phyloP scores from a whole-genome alignment of 1,284 basidiomycete species.

The Cerrena zonata region DNA sequence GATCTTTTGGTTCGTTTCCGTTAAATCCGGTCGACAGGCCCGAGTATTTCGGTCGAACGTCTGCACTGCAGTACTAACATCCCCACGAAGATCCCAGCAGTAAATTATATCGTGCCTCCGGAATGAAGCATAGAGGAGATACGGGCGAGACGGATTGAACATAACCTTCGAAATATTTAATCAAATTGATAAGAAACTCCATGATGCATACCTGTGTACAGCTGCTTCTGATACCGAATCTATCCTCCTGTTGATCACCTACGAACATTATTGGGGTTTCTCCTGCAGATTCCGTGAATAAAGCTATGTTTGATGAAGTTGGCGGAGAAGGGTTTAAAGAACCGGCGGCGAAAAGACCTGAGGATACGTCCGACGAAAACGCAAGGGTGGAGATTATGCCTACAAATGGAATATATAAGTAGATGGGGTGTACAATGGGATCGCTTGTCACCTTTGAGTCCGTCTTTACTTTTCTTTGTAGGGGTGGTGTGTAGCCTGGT shows the following conservation, averaged over 20 bases:
- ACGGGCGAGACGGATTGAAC: conserved; percentile 71
- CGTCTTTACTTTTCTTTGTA: conserved; percentile 74
- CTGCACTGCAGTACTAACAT: conserved; percentile 44
- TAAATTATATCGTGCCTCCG: conserved; percentile 62
- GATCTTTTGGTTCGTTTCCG: conserved; percentile 69
- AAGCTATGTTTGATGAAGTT: conserved; percentile 56
- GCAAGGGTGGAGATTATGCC: conserved; percentile 81
- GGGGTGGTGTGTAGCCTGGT: conserved; percentile 70
- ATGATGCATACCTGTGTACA: conserved; percentile 62
- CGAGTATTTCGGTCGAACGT: conserved; percentile 15
- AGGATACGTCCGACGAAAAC: conserved; percentile 54
- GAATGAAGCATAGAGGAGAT: conserved; percentile 75
- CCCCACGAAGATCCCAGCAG: conserved; percentile 74
- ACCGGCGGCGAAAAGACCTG: conserved; percentile 72
- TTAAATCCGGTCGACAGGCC: conserved; percentile 3
- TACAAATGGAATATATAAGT: no score
- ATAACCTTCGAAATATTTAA: conserved; percentile 46
- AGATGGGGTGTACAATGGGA: no score
- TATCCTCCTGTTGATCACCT: conserved; percentile 29
- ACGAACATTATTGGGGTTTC: conserved; percentile 56
- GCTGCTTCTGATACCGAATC: conserved; percentile 46
- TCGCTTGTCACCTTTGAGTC: conserved; percentile 85
- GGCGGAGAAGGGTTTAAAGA: conserved; percentile 48
- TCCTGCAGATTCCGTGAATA: conserved; percentile 65
- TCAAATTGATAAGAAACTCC: no score